Base-by-base conservation (phyloP, 2,329 filamentous ascomycete species). In the Tolypocladium ophioglossoides region DNA sequence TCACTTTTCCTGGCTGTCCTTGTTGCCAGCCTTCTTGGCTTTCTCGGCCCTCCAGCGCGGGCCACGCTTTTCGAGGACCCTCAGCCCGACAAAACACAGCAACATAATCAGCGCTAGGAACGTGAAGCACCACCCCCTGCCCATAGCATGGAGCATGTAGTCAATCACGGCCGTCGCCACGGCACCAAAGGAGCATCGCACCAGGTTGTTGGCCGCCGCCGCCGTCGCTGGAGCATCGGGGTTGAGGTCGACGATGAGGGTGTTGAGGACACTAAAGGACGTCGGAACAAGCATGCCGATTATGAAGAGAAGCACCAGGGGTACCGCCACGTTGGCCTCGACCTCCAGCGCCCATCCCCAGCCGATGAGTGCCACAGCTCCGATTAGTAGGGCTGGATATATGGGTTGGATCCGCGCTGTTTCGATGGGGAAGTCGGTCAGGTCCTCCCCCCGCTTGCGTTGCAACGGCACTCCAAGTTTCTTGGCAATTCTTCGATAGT, bases 401-500 rank as follows among this genome's bases (percentile, higher is more conserved):
- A 82, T 70, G 24, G 79, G 70, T 59, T 82, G 73, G 38, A 84
- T 69, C 37, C 82, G 72, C 0, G 76, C 79, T 35, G 69, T 70
- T 61, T 83, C 80, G 49, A 83, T 78, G 9, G 79, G 80, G 53
- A 81, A 82, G 22, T 71, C 68, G 7, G 66, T 64, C 49, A 80
- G 67, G 59, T 81, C 73, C 56, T 77, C 73, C 22, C 77, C 77
- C 11, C 81, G 79, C 58, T 79, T 82, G 55, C 74, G 77, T 57
- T 80, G 79, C 58, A 89, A 78, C 2, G 73, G 70, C 55, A 90
- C 73, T 7, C 83, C 83, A 18, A 85, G 72, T 35, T 77, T 75
- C 50, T 72, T 75, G 1, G 87, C 86, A 49, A 84, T 78, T 40
- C 86, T 79, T 8, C 82, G 77, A 66, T 88, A 95, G 66, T 91